A percentile compares a stretch with the other conserved stretches of the same genome.
These are phyloP conservation scores for Saccharomycopsis javanensis DNA, from an alignment of 805 yeast species.

Conservation along the genomic window DNA sequence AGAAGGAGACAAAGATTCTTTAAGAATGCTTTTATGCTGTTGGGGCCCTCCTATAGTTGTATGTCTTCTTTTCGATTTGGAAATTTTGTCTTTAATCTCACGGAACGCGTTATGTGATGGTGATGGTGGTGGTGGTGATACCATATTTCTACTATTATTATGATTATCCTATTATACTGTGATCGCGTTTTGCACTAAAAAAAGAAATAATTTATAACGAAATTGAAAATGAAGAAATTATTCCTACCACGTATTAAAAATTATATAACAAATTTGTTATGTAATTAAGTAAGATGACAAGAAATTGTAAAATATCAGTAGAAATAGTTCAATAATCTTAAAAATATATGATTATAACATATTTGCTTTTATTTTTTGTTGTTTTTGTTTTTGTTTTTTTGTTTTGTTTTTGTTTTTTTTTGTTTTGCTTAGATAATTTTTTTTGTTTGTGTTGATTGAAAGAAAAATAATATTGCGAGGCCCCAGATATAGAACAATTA, in stretches of 20 bases:
- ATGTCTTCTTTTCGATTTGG: conserved; percentile 14
- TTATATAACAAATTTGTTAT: too few relatives aligned
- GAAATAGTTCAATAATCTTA: too few relatives aligned
- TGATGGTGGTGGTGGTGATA: neutral
- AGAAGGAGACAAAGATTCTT: conserved; percentile 15
- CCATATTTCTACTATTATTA: neutral
- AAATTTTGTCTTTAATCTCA: neutral
- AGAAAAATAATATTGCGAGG: neutral
- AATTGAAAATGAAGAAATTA: too few relatives aligned
- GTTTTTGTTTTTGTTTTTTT: neutral
- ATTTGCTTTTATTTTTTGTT: neutral
- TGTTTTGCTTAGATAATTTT: neutral
- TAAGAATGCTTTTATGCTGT: conserved; percentile 15
- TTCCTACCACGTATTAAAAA: too few relatives aligned
- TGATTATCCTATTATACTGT: neutral
- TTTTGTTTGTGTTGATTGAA: neutral
- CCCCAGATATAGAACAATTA: neutral
- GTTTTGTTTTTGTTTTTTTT: neutral
- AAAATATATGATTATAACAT: too few relatives aligned
- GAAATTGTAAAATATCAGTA: too few relatives aligned
- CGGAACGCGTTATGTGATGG: neutral
- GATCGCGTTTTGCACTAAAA: neutral
- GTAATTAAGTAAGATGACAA: too few relatives aligned
- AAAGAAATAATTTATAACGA: too few relatives aligned
- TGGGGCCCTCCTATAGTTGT: conserved; percentile 9